Base-by-base conservation (phyloP, 495 filamentous ascomycete genomes). In the Podospora anserina region DNA sequence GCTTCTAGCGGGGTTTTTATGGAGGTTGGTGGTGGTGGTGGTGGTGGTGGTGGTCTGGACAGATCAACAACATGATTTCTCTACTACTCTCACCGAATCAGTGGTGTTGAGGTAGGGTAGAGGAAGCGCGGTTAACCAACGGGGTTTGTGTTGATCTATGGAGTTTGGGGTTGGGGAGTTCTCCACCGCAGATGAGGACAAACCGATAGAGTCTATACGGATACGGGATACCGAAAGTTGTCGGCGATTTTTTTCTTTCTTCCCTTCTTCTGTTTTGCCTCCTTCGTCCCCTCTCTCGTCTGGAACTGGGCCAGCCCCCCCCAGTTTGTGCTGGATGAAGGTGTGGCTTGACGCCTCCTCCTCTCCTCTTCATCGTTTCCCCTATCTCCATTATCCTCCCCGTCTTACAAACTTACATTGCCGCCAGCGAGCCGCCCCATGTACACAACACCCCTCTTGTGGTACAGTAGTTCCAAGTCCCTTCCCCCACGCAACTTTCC, bases 401-500 rank as follows among this genome's bases (percentile, higher is more conserved):
- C 13, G 6, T 13, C 9, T 13, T 11, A 49, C 39, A 49, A 39
- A 49, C 39, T 18, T 11, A 49, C 39, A 49, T 49, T 49, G 39
- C 39, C 39, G 15, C 39, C 39, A 49, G 39, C 39, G 30, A 32
- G 30, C 39, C 15, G 39, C 39, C 39, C 39, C 39, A 32, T 49
- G 39, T 49, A 49, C 39, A 32, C 30, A 11, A 11, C 39, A 5
- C 39, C 9, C 15, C 56, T 13, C 28, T 44, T 23, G 23, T 23
- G 1, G 23, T 23, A 23, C 23, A 23, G 23, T 23, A 23, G 23
- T 23, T 23, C 54, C 20, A 15, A 28, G 9, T 11, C 18, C 23
- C 16, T 27, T 32, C 23, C 63, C 67, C 67, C 62, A 69, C 67
- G 62, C 39, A 54, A 19, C 62, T 56, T 55, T 69, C 55, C 67